Evolutionary conservation across 176 grass and related monocot species (phyloP), one percentile per base, ranked within the genome.

Genomic region (Eremochloa ophiuroides): DNA sequence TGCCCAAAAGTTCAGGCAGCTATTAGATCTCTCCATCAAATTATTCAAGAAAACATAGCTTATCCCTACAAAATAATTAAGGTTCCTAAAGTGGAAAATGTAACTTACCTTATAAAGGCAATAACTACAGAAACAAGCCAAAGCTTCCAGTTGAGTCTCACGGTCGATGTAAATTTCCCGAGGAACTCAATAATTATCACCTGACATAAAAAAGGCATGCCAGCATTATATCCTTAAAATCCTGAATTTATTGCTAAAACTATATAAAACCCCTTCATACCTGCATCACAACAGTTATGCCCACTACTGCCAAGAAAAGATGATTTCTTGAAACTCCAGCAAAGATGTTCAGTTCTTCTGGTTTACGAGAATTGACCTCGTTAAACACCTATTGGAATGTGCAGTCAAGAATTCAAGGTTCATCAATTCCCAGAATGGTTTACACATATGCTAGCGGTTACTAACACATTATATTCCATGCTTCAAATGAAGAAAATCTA

Each of bases 331-430:
- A 90, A 71, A 94, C 83, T 42, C 95, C 95, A 30, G 31, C 60
- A 82, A 97, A 94, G 46, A 97, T 85, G 56, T 97, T 97, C 34
- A 85, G 65, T 77, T 97, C 95, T 28, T 91, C 75, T 81, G 95
- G 95, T 80, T 94, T 97, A 30, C 95, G 89, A 69, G 95, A 85
- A 91, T 97, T 97, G 81, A 97, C 89, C 78, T 97, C 95, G 26
- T 97, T 97, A 74, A 97, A 93, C 76, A 94, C 87, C 95, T 97
- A 86, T 59, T 50, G 41, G 8, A 77, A 83, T 71, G 30, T 30
- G 34, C 27, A 40, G 8, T 23, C 22, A 56, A 85, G 33, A 7
- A 41, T 86, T 55, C 87, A 46, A 27, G 23, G 25, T 78, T 82
- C 71, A 25, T 82, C 43, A 75, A 87, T 46, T 78, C 69, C 64